Conservation (phyloP, 2,329 filamentous ascomycete genomes). For the Seiridium unicorne region DNA sequence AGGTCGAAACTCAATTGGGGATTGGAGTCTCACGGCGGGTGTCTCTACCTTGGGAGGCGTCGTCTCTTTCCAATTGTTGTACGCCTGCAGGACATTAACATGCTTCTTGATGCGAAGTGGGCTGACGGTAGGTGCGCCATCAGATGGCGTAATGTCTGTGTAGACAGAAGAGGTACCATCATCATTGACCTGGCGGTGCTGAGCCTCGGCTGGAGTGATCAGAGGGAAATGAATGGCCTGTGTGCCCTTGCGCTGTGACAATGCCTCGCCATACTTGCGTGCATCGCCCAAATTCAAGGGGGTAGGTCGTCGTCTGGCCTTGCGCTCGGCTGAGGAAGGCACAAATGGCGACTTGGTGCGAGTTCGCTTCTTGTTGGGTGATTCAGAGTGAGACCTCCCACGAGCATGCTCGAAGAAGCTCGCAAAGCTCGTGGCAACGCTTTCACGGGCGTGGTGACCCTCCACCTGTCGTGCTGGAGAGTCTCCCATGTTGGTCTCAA, state of each 20-base stretch:
- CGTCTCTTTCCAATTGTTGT: slow-evolving; percentile 15
- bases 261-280: slow-evolving; percentile 10
- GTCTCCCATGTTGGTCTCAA: not conserved
- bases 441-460: slow-evolving; percentile 11
- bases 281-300: slow-evolving; percentile 13
- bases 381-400: not conserved
- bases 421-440: slow-evolving; percentile 21
- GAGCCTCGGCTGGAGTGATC: slow-evolving; percentile 8
- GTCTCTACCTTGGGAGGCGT: not conserved
- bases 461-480: slow-evolving; percentile 1
- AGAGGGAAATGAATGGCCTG: slow-evolving; percentile 15
- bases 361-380: not conserved
- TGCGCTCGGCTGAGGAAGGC: not conserved
- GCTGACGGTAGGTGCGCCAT: slow-evolving; percentile 17
- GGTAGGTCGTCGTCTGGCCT: slow-evolving; percentile 7
- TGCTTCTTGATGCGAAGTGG: slow-evolving; percentile 12
- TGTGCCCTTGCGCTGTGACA: slow-evolving; percentile 7
- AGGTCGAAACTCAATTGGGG: not conserved
- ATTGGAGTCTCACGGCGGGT: not conserved
- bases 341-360: slow-evolving; percentile 1
- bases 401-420: slow-evolving; percentile 12
- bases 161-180: slow-evolving; percentile 18
- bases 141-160: slow-evolving; percentile 10
- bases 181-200: not conserved
- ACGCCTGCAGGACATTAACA: slow-evolving; percentile 17